Base-by-base conservation (phyloP, 129 eudicot genomes). In the Centrapalus pauciflorus region DNA sequence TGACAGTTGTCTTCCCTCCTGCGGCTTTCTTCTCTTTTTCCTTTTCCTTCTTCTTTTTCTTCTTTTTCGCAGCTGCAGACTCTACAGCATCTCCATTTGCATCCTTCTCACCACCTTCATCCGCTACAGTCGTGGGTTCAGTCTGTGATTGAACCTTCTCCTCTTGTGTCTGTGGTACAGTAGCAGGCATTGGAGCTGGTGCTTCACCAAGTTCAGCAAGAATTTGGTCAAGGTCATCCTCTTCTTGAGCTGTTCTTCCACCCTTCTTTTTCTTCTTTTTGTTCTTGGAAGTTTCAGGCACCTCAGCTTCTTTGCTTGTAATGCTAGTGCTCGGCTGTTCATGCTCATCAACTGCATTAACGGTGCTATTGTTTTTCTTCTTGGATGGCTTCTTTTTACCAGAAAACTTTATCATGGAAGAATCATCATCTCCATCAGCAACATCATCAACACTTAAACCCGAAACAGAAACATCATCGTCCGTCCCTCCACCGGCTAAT, bases 351-450 rank as follows among this genome's bases (percentile, higher is more conserved):
- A 35, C 56, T 3, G 60, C 82, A 50, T 24, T 55, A 54, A 66
- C 67, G 0, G 70, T 35, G 77, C 12, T 76, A 11, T 16, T 74
- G 34, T 66, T 82, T 80, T 92, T 88, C 87, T 92, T 92, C 68
- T 92, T 92, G 20, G 96, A 88, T 9, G 95, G 70, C 76, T 88
- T 92, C 82, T 92, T 92, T 71, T 92, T 92, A 38, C 98, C 98
- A 34, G 90, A 81, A 81, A 91, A 91, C 35, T 46, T 74, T 33
- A 87, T 32, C 11, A 5, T 70, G 2, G 80, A 62, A 30, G 75
- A 70, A 77, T 90, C 89, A 10, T 80, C 95, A 38, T 73, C 91
- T 29, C 27, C 33, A 45, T 63, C 84, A 59, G 55, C 75, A 72
- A n/a, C 59, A 59, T 66, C 82, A 55, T 73, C 86, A 74, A 61